A percentile compares a stretch with the other conserved stretches of the same genome.
Evolutionary conservation across 2,329 filamentous ascomycete genomes (phyloP).

Genomic region (Aaosphaeria pasadenensis): DNA sequence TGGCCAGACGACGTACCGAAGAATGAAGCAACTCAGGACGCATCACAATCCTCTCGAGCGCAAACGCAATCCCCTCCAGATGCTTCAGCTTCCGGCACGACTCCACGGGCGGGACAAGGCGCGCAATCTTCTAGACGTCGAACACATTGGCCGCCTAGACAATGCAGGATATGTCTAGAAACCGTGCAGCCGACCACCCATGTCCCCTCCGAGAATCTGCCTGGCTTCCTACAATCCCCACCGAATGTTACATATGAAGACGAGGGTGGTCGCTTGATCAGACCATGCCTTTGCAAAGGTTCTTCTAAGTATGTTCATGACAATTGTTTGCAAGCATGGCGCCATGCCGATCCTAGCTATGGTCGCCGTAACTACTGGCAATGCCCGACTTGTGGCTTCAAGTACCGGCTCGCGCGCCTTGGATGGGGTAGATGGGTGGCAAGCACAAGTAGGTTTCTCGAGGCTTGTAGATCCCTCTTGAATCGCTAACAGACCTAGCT

Average conservation of each 20-base stretch:
- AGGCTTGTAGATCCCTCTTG: not conserved
- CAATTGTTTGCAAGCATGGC: constrained; percentile 80
- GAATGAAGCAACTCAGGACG: constrained; percentile 9
- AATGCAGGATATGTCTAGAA: constrained; percentile 89
- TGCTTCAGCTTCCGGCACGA: constrained; percentile 10
- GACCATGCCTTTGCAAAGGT: constrained; percentile 91
- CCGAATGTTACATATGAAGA: constrained; percentile 69
- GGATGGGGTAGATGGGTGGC: constrained; percentile 65
- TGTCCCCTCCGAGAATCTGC: constrained; percentile 51
- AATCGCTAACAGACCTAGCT: constrained; percentile 18
- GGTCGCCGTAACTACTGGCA: constrained; percentile 72
- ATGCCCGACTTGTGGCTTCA: constrained; percentile 84
- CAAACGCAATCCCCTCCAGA: constrained; percentile 6
- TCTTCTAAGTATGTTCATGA: constrained; percentile 93
- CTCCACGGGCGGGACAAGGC: constrained; percentile 12
- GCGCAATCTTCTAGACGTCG: constrained; percentile 16
- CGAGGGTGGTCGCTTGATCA: constrained; percentile 72
- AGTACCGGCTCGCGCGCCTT: constrained; percentile 75
- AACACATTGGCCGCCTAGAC: constrained; percentile 64
- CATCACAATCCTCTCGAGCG: not conserved
- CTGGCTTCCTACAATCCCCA: constrained; percentile 54
- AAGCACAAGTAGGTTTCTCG: constrained; percentile 39
- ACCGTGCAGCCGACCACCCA: constrained; percentile 61
- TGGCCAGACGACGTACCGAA: constrained; percentile 47
- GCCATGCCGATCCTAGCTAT: constrained; percentile 66